Base-by-base conservation (phyloP, 106 monocot species). In the Dendrobium nobile region DNA sequence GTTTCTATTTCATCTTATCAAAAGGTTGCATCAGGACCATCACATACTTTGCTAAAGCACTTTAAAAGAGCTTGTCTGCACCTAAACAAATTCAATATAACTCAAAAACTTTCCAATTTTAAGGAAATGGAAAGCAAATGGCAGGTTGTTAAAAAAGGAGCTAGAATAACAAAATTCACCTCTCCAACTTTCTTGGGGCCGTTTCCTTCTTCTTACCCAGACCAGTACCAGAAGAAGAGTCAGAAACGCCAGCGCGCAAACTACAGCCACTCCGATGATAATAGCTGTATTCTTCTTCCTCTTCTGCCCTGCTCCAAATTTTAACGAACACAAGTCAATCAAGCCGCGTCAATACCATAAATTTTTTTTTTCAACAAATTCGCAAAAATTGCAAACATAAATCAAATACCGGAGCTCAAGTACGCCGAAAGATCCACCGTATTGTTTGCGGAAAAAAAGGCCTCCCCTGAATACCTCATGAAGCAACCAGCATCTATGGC, bases 401-500 rank as follows among this genome's bases (percentile, higher is more conserved):
- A 48, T 5, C 80, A 41, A 85, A 45, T 47, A 80, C 82, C 85
- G 67, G 83, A 79, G n/a, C 47, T 13, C 77, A 82, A 70, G 47
- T 55, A 80, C 24, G 41, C 56, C 9, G 79, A 18, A 48, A 92
- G 87, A 79, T 89, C 86, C 33, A 86, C 77, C 8, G 89, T 89
- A 75, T 75, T 67, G 61, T 92, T 89, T 47, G 77, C 41, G 19
- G 79, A 54, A 47, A 92, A 92, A 82, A 92, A 92, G 13, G 82
- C 27, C 7, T 17, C 33, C 41, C 48, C 77, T n/a, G 92, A 92
- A 75, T 83, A 92, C 82, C 92, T 85, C 89, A 92, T 75, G 83
- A 92, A 89, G 76, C 91, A 92, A 10, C 91, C 91, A 15, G 91
- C 91, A 37, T 89, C 91, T 19, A 89, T 81, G 22, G 88, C 81